Evolutionary conservation across 352 stramenopile species (phyloP), one percentile per base, ranked within the genome.

Genomic region (Pythium apleroticum): DNA sequence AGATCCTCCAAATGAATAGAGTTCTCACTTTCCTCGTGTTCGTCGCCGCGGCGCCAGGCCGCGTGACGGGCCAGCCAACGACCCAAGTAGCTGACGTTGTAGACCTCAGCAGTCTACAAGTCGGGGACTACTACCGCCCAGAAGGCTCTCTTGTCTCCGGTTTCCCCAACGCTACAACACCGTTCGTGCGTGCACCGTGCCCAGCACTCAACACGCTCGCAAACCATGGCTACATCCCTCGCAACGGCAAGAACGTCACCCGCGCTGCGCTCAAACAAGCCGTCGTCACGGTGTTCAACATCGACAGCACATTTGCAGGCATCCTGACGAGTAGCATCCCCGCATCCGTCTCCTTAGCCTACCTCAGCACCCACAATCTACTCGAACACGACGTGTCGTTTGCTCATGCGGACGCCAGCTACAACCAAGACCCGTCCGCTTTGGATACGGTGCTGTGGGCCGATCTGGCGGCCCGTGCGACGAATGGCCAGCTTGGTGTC

Each of bases 141-240:
- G 55, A 58, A 12, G 52, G 46, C 1, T 7, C 33, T 4, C 63
- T 77, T 17, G 63, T 67, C 22, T 79, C 74, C 3, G 74, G 74
- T 10, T 31, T 74, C 0, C 45, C 60, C 0, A 60, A 60, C 28
- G 72, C 66, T 19, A 73, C 63, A 22, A 72, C 74, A 4, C 20
- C 45, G 1, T 77, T 71, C 57, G 52, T 60, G 1, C 74, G 74
- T 0, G 77, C 68, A n/a, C 77, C 77, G 19, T 86, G 77, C 19
- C 77, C 77, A 24, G 73, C 69, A 37, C 65, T 86, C 24, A 86
- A 84, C 52, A 49, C 77, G 15, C 53, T 86, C 20, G 73, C 77
- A 20, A 86, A 86, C 66, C 75, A 86, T 60, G 75, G 75, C n/a
- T 68, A 75, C 52, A 35, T 86, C 11, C 70, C 75, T 20, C 77